A percentile compares a stretch with the other conserved stretches of the same genome.
Evolutionary conservation across 805 yeast genomes (phyloP).

Genomic region (Zygoascus biomembranicola): DNA sequence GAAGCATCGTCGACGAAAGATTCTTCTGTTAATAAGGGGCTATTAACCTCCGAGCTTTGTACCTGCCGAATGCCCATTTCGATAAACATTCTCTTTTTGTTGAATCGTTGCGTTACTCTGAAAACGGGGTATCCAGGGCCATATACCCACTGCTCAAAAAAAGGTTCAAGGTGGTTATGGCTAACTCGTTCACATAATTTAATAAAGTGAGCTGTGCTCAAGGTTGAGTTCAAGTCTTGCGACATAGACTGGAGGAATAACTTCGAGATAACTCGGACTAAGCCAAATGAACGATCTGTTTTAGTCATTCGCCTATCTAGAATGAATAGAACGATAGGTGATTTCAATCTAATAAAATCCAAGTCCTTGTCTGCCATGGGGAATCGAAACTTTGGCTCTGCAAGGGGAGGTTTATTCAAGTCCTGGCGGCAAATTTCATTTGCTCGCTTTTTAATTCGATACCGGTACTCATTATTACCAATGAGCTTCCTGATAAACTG

Average conservation of each 20-base stretch:
- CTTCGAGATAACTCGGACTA: conserved; percentile 85
- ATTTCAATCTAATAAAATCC: conserved; percentile 63
- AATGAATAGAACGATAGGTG: conserved; percentile 78
- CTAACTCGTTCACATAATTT: conserved; percentile 93
- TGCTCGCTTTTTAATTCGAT: conserved; percentile 52
- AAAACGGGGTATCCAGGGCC: conserved; percentile 86
- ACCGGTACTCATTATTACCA: conserved; percentile 80
- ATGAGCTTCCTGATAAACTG: conserved; percentile 61
- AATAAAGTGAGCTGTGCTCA: conserved; percentile 80
- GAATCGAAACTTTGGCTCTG: conserved; percentile 52
- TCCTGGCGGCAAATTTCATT: conserved; percentile 68
- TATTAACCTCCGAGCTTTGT: conserved; percentile 54
- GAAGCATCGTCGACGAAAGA: conserved; percentile 35
- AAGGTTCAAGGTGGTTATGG: conserved; percentile 69
- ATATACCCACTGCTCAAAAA: conserved; percentile 90
- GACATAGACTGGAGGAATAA: conserved; percentile 91
- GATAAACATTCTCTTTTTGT: conserved; percentile 85
- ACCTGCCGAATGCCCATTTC: conserved; percentile 93
- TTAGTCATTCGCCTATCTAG: conserved; percentile 91
- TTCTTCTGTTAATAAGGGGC: conserved; percentile 29
- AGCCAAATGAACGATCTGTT: conserved; percentile 88
- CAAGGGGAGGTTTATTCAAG: conserved; percentile 74
- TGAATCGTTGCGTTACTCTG: conserved; percentile 82
- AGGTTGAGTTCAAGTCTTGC: conserved; percentile 74
- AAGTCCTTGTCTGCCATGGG: conserved; percentile 61